A percentile compares a stretch with the other conserved stretches of the same genome.
These are phyloP conservation scores for Hylodesmum podocarpum DNA, from an alignment of 306 rosid species.

Conservation along the genomic window DNA sequence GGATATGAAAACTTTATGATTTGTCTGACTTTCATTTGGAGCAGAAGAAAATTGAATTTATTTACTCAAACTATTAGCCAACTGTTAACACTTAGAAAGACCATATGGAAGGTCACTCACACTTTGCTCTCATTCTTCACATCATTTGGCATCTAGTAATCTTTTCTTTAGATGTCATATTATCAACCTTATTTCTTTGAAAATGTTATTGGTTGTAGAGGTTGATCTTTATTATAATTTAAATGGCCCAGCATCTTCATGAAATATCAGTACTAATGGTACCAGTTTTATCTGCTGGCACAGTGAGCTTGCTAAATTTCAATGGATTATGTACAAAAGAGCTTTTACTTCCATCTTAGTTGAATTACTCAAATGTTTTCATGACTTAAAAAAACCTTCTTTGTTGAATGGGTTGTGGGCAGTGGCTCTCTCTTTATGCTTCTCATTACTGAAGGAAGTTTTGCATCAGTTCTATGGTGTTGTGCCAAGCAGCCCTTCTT, in stretches of 20 bases:
- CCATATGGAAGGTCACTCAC: neutral
- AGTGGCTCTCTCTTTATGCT: neutral
- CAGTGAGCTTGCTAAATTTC: neutral
- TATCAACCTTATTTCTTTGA: neutral
- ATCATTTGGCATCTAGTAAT: neutral
- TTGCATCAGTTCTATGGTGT: conserved; percentile 1
- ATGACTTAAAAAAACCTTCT: neutral
- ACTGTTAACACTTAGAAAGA: neutral
- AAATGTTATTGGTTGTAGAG: neutral
- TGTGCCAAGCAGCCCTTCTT: neutral
- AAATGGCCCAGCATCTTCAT: neutral
- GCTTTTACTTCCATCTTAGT: neutral
- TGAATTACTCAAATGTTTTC: neutral
- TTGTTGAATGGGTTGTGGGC: neutral
- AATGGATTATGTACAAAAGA: neutral
- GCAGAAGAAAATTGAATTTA: conserved; percentile 1
- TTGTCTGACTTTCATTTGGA: neutral
- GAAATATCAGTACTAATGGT: neutral
- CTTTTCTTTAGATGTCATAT: neutral
- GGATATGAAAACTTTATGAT: neutral
- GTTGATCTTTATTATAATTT: neutral
- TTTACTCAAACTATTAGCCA: neutral
- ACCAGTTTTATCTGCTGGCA: neutral
- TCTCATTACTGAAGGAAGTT: neutral
- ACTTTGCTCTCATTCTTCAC: neutral